Evolutionary conservation across 2,329 filamentous ascomycete genomes (phyloP), one percentile per base, ranked within the genome.

Genomic region (Xylariaceae sp.): DNA sequence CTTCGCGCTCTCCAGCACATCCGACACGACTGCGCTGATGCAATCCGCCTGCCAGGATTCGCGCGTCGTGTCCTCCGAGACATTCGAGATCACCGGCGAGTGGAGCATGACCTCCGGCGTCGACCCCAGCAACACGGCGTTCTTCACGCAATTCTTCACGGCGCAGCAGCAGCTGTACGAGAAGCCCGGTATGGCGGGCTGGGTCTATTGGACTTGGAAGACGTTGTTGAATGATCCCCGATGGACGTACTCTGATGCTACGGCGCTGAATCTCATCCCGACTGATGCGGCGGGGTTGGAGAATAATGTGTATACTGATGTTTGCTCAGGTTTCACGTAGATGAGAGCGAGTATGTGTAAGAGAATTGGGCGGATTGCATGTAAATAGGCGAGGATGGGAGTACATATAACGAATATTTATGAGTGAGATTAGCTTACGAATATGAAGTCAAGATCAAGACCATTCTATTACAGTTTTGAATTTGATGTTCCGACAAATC

Each of bases 1-100:
- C 8, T 56, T 82, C 45, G 55, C 47, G 11, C 44, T 52, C 16
- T 39, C 41, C 27, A 37, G 52, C 42, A 50, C 44, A 23, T 40
- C 41, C n/a, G 42, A 53, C 42, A 48, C 40, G 32, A 25, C 40
- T 36, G 37, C 22, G 10, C 42, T 56, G 40, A 53, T 58, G 54
- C 50, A 49, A 40, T 53, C 49, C 42, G 55, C 55, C 33, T 58
- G 55, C 44, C 44, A 40, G 7, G 54, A 58, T 37, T 47, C 45
- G 25, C 55, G 55, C 29, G 40, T 55, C 17, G 50, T 53, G 21
- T 11, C 8, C 29, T 52, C 53, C 37, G 39, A 56, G 48, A 41
- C 22, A 36, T 55, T 52, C 42, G 47, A 38, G 21, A 48, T 57
- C 44, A 55, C 54, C 22, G 54, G 54, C 40, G 55, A 57, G 46